A percentile compares a stretch with the other conserved stretches of the same genome.
phyloP scores from a whole-genome alignment of 345 rosid species.

The Raphanus sativus region DNA sequence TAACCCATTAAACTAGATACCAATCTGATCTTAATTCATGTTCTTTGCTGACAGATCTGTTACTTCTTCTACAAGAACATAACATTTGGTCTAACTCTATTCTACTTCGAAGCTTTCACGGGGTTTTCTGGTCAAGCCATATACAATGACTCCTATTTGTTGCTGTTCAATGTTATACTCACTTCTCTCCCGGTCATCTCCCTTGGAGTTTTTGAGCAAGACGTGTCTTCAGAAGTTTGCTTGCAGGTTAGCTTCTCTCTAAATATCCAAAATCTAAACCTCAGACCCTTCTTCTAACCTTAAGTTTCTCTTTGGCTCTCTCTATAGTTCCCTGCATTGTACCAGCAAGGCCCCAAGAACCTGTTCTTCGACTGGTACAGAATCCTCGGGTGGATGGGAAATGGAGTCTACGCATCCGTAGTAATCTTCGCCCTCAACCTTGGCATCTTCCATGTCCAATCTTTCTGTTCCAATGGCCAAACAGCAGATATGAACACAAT shows the following conservation, averaged over 20 bases:
- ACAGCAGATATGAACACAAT: constrained; percentile 52
- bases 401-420: constrained; percentile 58
- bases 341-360: constrained; percentile 72
- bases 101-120: constrained; percentile 67
- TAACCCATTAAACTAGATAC: constrained; percentile 7
- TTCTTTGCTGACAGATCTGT: constrained; percentile 49
- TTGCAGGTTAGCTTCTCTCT: constrained; percentile 50
- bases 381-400: constrained; percentile 70
- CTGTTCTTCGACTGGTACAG: constrained; percentile 61
- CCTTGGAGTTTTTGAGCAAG: constrained; percentile 73
- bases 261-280: not conserved
- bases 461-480: constrained; percentile 46
- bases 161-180: constrained; percentile 61
- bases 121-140: constrained; percentile 63
- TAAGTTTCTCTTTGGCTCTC: not conserved
- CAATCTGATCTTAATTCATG: constrained; percentile 27
- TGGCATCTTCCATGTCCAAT: constrained; percentile 40
- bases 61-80: constrained; percentile 82
- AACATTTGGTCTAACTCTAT: constrained; percentile 69
- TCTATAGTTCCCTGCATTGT: constrained; percentile 68
- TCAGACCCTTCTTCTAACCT: not conserved
- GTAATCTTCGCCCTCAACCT: constrained; percentile 51
- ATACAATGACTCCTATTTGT: constrained; percentile 69
- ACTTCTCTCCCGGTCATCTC: constrained; percentile 83
- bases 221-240: constrained; percentile 74